Base-by-base conservation (phyloP, 108 stramenopile genomes). In the Epithemia pelagica region DNA sequence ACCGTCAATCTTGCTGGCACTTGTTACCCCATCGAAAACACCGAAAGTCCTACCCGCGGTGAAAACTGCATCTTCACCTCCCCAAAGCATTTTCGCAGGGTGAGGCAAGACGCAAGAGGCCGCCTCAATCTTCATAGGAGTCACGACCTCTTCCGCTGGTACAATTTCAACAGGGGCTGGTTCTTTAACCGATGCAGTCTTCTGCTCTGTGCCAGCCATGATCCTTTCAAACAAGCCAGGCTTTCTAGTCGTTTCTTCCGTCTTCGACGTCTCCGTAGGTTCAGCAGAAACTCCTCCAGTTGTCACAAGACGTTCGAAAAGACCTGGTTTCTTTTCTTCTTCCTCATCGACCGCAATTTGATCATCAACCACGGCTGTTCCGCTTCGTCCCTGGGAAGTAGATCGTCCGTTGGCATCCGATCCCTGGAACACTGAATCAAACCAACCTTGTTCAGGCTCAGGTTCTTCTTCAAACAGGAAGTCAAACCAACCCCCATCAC, bases 21-120 rank as follows among this genome's bases (percentile, higher is more conserved):
- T 90, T 19, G 88, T 88, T 19, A 94, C 92, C 29, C 92, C 92
- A 76, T 94, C 92, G 74, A 94, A 91, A 23, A 94, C 79, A 59
- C 92, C 92, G 79, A 94, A 94, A 2, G 78, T 80, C 33, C 87
- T 62, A 32, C 86, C 84, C 25, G 69, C 77, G 52, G 73, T 68
- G 71, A 90, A 94, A 2, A 80, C 79, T 21, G 89, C 89, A 76
- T 94, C 92, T 71, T 94, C 92, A 8, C 92, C 92, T 25, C 92
- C 92, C 92, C 92, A 94, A 1, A 72, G 68, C 21, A 85, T 71
- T 61, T 94, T 94, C 22, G 81, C 82, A 20, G 92, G 92, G 66
- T 89, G 88, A 30, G 92, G 88, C 52, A 86, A 73, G 28, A 89
- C 83, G 54, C 75, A 67, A 18, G 86, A 71, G n/a, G 77, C 80